Percentiles rank a stretch among this genome's conserved stretches.
These are phyloP conservation scores for Globisporangium sylvaticum DNA, from an alignment of 352 stramenopile species.

Conservation along the genomic window DNA sequence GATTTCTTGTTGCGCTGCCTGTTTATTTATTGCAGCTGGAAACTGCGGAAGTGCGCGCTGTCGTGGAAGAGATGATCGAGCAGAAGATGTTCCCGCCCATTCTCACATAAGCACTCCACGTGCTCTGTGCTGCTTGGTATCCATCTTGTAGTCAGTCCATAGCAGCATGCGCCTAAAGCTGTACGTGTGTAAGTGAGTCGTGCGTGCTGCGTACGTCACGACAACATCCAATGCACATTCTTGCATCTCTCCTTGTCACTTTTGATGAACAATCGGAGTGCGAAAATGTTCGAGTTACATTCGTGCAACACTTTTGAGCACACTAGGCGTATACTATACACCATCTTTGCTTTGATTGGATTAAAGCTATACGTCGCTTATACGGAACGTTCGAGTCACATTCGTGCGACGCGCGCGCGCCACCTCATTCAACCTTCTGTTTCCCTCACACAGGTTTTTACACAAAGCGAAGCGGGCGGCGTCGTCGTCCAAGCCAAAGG, in stretches of 20 bases:
- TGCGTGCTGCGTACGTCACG: constrained; percentile 2
- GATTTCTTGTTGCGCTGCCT: background rate
- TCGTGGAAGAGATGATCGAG: constrained; percentile 71
- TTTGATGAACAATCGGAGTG: background rate
- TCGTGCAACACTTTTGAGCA: constrained; percentile 10
- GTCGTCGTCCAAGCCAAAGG: background rate
- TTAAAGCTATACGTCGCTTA: too few relatives aligned
- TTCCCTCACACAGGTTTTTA: background rate
- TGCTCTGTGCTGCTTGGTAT: background rate
- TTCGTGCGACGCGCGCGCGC: background rate
- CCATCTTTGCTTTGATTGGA: too few relatives aligned
- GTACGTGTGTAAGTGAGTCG: background rate
- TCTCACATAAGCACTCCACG: constrained; percentile 31
- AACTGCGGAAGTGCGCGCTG: constrained; percentile 44
- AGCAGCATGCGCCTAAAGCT: background rate
- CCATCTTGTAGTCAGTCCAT: background rate
- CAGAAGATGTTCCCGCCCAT: constrained; percentile 81
- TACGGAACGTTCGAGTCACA: background rate
- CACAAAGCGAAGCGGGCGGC: background rate
- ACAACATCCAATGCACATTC: background rate
- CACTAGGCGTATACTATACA: too few relatives aligned
- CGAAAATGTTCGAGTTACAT: background rate
- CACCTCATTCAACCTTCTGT: background rate
- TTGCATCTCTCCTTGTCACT: background rate
- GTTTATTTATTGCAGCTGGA: constrained; percentile 35